phyloP scores from a whole-genome alignment of 495 filamentous ascomycete species.

The Tricharina praecox region DNA sequence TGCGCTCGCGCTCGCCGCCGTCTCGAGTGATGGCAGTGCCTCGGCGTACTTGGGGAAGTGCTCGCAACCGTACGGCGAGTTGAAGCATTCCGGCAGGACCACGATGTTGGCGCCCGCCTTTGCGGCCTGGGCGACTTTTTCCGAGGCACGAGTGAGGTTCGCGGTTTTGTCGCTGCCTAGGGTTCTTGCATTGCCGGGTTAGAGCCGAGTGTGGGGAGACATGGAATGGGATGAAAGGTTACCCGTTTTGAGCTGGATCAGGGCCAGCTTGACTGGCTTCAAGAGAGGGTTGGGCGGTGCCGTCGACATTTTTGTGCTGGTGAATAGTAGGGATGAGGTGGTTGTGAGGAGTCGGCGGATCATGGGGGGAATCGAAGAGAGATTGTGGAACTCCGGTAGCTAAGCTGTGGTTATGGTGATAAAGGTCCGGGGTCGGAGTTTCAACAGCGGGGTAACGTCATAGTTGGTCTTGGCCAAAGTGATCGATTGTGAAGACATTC shows the following conservation, averaged over 20 bases:
- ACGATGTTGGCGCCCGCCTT: constrained; percentile 55
- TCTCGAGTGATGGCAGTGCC: constrained; percentile 61
- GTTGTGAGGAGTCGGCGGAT: neutral
- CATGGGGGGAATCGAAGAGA: neutral
- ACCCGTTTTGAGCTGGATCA: constrained; percentile 65
- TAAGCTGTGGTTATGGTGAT: too few relatives aligned
- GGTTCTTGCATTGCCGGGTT: neutral
- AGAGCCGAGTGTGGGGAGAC: neutral
- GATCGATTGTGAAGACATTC: too few relatives aligned
- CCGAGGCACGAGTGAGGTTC: constrained; percentile 68
- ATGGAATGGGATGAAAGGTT: constrained; percentile 4
- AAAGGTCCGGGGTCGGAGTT: too few relatives aligned
- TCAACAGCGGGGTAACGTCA: too few relatives aligned
- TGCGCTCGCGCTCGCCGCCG: constrained; percentile 30
- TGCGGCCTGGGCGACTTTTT: constrained; percentile 70
- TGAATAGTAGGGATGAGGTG: neutral
- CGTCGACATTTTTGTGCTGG: neutral
- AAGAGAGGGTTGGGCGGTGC: constrained; percentile 35
- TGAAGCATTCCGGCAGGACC: constrained; percentile 79
- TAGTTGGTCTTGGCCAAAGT: too few relatives aligned
- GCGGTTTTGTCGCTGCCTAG: constrained; percentile 60
- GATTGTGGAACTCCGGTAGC: too few relatives aligned
- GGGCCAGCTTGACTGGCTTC: constrained; percentile 61
- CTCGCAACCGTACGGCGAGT: constrained; percentile 84
- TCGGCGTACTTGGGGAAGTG: constrained; percentile 90